Evolutionary conservation across 352 stramenopile genomes (phyloP).

Genomic region (Phytophthora pluvialis): DNA sequence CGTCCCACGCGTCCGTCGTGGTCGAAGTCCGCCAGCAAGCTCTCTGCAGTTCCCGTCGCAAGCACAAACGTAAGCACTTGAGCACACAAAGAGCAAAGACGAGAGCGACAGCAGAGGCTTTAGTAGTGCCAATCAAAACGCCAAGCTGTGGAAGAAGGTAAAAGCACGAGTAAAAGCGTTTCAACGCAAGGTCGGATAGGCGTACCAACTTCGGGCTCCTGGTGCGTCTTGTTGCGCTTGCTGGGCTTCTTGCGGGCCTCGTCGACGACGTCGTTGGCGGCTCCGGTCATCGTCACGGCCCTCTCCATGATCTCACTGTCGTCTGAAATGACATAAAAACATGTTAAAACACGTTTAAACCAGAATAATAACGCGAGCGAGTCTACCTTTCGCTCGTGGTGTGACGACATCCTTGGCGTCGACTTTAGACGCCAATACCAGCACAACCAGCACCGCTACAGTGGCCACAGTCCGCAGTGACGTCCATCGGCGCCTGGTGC

Average conservation of each 20-base stretch:
- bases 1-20: conserved; percentile 76
- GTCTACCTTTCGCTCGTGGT: conserved; percentile 17
- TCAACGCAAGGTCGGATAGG: conserved; percentile 1
- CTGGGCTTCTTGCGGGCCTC: conserved; percentile 20
- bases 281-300: conserved; percentile 23
- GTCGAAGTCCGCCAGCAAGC: conserved; percentile 81
- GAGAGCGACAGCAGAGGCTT: conserved; percentile 14
- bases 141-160: conserved; percentile 1
- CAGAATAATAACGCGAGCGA: conserved; percentile 15
- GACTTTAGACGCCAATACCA: conserved; percentile 10
- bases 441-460: conserved; percentile 5
- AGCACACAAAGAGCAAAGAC: conserved; percentile 4
- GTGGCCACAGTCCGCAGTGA: conserved; percentile 3
- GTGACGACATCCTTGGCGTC: conserved; percentile 32
- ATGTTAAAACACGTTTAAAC: conserved; percentile 3
- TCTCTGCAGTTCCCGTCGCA: conserved; percentile 55
- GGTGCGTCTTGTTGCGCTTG: conserved; percentile 36
- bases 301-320: conserved; percentile 20
- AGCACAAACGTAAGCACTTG: conserved; percentile 45
- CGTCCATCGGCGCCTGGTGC: neutral
- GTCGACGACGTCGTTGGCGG: neutral
- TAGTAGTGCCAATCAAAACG: conserved; percentile 19
- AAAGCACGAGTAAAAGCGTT: conserved; percentile 13
- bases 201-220: conserved; percentile 48
- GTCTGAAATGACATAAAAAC: conserved; percentile 11